Conservation (phyloP, 1,284 basidiomycete species). For the Puccinia triticina region DNA sequence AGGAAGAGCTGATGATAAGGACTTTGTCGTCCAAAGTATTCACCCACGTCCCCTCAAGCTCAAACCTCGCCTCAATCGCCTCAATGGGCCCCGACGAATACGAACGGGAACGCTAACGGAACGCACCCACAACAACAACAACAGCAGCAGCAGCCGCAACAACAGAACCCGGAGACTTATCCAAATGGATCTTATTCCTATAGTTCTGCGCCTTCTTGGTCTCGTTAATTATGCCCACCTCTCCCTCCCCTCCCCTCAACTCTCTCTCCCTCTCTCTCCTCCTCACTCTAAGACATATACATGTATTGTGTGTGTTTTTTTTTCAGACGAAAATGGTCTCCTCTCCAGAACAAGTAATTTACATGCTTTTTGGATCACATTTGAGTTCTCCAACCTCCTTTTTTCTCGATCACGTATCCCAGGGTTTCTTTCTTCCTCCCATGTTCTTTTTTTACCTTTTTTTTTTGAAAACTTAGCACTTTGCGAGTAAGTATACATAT, state of each 20-base stretch:
- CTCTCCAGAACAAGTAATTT: neutral
- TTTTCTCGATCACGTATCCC: neutral
- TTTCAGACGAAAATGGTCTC: neutral
- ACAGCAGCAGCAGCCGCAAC: slow-evolving; percentile 20
- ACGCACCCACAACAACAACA: slow-evolving; percentile 8
- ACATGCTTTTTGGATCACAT: neutral
- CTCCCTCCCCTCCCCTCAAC: neutral
- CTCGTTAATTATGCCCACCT: slow-evolving; percentile 23
- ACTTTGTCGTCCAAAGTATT: slow-evolving; percentile 84
- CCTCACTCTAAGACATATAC: neutral
- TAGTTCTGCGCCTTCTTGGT: slow-evolving; percentile 48
- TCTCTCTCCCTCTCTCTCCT: neutral
- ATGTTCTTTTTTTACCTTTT: slow-evolving; percentile 3
- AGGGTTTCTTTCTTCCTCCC: neutral
- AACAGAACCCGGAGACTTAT: neutral
- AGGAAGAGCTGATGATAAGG: slow-evolving; percentile 69
- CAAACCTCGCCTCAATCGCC: slow-evolving; percentile 53
- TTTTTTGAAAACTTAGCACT: neutral
- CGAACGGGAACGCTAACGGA: slow-evolving; percentile 44
- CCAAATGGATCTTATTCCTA: slow-evolving; percentile 49
- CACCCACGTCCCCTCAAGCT: slow-evolving; percentile 58
- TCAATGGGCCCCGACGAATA: slow-evolving; percentile 48
- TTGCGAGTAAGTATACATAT: neutral
- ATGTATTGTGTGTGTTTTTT: neutral
- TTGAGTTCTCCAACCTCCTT: neutral